Base-by-base conservation (phyloP, 176 grass and related monocot species). In the Luzula sylvatica region DNA sequence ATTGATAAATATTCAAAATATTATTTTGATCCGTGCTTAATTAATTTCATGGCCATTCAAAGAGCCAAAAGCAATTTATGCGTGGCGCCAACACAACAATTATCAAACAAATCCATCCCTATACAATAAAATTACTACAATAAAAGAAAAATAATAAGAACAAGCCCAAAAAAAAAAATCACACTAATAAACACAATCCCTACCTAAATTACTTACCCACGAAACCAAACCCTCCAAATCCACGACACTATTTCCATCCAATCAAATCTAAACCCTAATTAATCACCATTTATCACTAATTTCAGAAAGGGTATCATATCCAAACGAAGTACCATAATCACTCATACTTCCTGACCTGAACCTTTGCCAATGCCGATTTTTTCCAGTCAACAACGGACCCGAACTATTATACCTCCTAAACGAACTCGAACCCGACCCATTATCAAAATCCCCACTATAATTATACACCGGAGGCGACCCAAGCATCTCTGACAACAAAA, bases 311-410 rank as follows among this genome's bases (percentile, higher is more conserved):
- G 76, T 72, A 32, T 68, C 83, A 13, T 65, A 88, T 55, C 82
- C 72, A 27, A 82, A 74, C 19, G 80, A 83, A 43, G 58, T 28
- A 11, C 72, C 78, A 74, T 80, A 77, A 72, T 87, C 92, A 18
- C 78, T 98, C 81, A 87, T 98, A 57, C 81, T 98, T 11, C 92
- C 92, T 28, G 80, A 50, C 65, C 65, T 82, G 13, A 90, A 61
- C 26, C 72, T 90, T 52, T 87, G 85, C 92, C 92, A 98, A 32
- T 96, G 75, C 43, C 11, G 77, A 48, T 32, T 89, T 24, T 71
- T 90, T 47, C 78, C 72, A 29, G 75, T 74, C 42, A 60, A 64
- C 53, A 98, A 56, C 3, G 86, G 92, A 12, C 86, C 92, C 15
- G 85, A 87, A 59, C 86, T 83, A 24, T 71, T 83, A 46, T 83